Evolutionary conservation across 2,329 filamentous ascomycete species (phyloP).

Genomic region (Cryphonectria naterciae): DNA sequence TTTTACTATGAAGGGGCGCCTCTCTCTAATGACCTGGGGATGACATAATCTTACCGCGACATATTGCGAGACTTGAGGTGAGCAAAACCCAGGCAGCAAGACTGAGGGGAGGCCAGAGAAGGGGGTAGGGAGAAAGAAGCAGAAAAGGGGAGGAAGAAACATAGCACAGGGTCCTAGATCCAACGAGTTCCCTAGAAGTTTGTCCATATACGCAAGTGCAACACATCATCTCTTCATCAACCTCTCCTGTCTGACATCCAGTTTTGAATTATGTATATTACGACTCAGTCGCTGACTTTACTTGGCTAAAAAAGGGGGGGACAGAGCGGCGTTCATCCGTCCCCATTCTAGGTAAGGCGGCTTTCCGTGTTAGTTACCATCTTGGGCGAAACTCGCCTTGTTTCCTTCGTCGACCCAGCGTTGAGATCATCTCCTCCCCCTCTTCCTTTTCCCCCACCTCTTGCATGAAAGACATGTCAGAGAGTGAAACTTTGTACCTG

Average conservation of each 20-base stretch:
- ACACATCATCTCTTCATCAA: neutral
- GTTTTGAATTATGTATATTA: neutral
- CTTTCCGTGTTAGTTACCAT: constrained; percentile 28
- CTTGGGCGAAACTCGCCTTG: constrained; percentile 22
- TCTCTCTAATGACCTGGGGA: too few relatives aligned
- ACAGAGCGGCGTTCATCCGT: neutral
- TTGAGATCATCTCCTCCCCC: neutral
- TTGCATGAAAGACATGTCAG: neutral
- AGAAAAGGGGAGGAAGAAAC: neutral
- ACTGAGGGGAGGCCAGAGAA: neutral
- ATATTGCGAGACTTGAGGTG: too few relatives aligned
- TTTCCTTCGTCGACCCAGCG: neutral
- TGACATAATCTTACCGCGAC: too few relatives aligned
- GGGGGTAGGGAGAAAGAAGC: neutral
- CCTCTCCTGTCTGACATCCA: too few relatives aligned
- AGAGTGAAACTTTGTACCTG: neutral
- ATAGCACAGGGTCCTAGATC: neutral
- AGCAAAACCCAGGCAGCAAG: too few relatives aligned
- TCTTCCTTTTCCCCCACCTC: neutral
- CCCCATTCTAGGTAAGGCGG: constrained; percentile 29
- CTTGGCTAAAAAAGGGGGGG: neutral
- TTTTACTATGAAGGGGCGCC: neutral
- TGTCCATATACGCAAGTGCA: neutral
- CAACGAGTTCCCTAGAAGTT: neutral
- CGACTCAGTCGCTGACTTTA: neutral